Evolutionary conservation across 768 basidiomycete genomes (phyloP).

Genomic region (Agaricus subrufescens): DNA sequence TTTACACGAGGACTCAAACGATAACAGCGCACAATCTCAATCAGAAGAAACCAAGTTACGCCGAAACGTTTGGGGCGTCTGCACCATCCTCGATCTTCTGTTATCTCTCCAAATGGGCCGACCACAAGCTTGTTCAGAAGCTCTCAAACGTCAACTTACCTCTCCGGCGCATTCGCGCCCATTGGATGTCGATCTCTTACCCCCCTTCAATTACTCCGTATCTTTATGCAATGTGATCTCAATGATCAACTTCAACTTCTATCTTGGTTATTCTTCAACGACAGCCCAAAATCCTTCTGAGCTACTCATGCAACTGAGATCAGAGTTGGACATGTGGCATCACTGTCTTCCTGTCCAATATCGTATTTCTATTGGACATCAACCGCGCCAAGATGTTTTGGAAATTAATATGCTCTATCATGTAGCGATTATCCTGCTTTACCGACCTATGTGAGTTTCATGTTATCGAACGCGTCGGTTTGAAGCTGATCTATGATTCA

Average conservation of each 20-base stretch:
- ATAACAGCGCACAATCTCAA: background rate
- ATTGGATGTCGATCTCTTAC: slow-evolving; percentile 6
- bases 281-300: slow-evolving; percentile 10
- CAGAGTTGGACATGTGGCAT: slow-evolving; percentile 23
- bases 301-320: slow-evolving; percentile 12
- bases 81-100: slow-evolving; percentile 20
- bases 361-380: slow-evolving; percentile 20
- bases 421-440: slow-evolving; percentile 21
- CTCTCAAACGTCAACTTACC: slow-evolving; percentile 11
- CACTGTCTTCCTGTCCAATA: slow-evolving; percentile 19
- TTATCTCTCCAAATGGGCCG: slow-evolving; percentile 24
- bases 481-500: background rate
- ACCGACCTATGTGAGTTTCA: slow-evolving; percentile 19
- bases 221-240: slow-evolving; percentile 19
- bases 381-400: slow-evolving; percentile 19
- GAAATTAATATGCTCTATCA: slow-evolving; percentile 27
- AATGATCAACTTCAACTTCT: slow-evolving; percentile 22
- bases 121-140: slow-evolving; percentile 19
- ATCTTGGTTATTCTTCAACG: slow-evolving; percentile 16
- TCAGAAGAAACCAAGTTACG: slow-evolving; percentile 13
- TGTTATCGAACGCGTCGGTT: background rate
- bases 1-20: slow-evolving; percentile 10
- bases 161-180: background rate
- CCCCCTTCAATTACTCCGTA: slow-evolving; percentile 18
- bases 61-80: slow-evolving; percentile 22